Percentiles rank a stretch among this genome's conserved stretches.
These are phyloP conservation scores for Suillus bovinus DNA, from an alignment of 768 basidiomycete genomes.

Conservation along the genomic window DNA sequence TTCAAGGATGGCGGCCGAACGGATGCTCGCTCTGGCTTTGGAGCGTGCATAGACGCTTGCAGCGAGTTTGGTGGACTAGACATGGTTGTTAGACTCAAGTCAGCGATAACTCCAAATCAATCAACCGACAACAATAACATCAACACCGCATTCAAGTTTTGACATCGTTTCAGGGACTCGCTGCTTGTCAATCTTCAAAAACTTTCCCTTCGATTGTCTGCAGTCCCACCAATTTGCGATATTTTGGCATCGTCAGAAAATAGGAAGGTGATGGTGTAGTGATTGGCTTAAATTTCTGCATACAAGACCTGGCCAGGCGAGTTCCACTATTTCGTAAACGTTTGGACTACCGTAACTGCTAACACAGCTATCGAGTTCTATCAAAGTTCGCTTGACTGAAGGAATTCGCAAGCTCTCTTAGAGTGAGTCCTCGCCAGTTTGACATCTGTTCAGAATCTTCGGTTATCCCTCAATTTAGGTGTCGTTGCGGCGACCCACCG, in stretches of 20 bases:
- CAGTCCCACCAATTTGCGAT: neutral
- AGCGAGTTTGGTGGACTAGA: slow-evolving; percentile 34
- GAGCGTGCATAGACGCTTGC: slow-evolving; percentile 33
- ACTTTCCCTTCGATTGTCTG: neutral
- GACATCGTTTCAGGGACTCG: slow-evolving; percentile 2
- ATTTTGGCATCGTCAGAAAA: neutral
- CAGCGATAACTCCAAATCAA: slow-evolving; percentile 2
- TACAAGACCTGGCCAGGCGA: too few relatives aligned
- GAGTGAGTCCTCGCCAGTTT: too few relatives aligned
- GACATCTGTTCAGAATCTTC: too few relatives aligned
- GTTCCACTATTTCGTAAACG: too few relatives aligned
- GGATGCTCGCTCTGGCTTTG: slow-evolving; percentile 40
- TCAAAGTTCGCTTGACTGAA: too few relatives aligned
- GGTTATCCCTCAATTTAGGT: too few relatives aligned
- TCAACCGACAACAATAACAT: slow-evolving; percentile 5
- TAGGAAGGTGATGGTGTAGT: neutral
- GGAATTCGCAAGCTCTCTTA: too few relatives aligned
- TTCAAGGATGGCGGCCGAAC: slow-evolving; percentile 71
- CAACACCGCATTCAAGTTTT: neutral
- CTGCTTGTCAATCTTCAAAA: neutral
- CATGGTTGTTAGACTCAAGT: slow-evolving; percentile 21
- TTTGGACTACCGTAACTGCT: too few relatives aligned
- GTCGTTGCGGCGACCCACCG: too few relatives aligned
- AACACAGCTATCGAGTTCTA: too few relatives aligned
- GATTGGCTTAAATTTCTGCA: neutral